Conservation (phyloP, 75 land plant genomes). For the Larix kaempferi region DNA sequence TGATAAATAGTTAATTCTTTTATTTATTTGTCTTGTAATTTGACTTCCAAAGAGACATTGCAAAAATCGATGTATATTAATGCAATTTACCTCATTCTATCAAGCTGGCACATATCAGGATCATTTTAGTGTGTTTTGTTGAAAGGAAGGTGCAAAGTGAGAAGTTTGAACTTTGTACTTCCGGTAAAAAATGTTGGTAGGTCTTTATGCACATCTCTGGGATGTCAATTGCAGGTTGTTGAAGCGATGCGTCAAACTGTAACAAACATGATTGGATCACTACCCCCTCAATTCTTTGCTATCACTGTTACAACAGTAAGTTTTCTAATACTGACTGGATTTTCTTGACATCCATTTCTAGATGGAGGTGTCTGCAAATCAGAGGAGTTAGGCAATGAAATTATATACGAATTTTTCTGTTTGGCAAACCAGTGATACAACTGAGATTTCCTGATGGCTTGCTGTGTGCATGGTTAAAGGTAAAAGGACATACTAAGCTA, state of each 20-base stretch:
- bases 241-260: constrained; percentile 99
- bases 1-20: neutral
- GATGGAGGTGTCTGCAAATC: neutral
- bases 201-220: neutral
- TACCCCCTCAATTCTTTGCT: constrained; percentile 98
- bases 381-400: neutral
- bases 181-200: neutral
- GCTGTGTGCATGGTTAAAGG: neutral
- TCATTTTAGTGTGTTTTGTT: neutral
- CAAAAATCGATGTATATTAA: neutral
- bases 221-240: constrained; percentile 63
- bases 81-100: neutral
- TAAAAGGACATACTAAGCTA: neutral
- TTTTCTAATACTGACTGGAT: neutral
- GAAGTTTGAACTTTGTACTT: neutral
- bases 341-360: neutral
- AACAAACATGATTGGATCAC: constrained; percentile 95
- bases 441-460: neutral
- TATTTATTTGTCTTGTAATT: neutral
- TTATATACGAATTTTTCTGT: neutral
- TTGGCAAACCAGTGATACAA: neutral
- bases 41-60: neutral
- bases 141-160: neutral
- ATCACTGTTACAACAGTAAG: constrained; percentile 88
- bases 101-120: neutral